A percentile compares a stretch with the other conserved stretches of the same genome.
Evolutionary conservation across 2,329 filamentous ascomycete genomes (phyloP).

Genomic region (Orbilia oligospora): DNA sequence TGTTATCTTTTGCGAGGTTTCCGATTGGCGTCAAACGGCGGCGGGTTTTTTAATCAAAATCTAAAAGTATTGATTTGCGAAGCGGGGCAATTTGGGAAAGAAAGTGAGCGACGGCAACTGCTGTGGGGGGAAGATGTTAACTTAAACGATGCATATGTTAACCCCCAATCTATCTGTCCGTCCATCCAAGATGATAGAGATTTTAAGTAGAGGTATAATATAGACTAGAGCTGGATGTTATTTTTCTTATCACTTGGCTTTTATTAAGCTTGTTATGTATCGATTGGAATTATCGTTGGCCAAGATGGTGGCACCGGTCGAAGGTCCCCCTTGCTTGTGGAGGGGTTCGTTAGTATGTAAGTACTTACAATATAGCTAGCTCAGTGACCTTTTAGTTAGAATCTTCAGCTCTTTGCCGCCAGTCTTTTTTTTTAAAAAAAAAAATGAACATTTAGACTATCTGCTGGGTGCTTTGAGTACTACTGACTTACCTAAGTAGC

Average conservation of each 20-base stretch:
- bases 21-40: constrained; percentile 10
- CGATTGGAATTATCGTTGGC: background rate
- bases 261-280: constrained; percentile 34
- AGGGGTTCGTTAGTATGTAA: background rate
- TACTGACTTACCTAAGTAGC: too few relatives aligned
- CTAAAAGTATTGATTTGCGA: background rate
- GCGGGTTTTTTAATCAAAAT: background rate
- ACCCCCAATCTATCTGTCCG: too few relatives aligned
- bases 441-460: too few relatives aligned
- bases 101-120: too few relatives aligned
- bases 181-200: too few relatives aligned
- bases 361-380: background rate
- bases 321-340: background rate
- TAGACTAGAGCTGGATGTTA: background rate
- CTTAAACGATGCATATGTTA: too few relatives aligned
- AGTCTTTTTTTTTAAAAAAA: too few relatives aligned
- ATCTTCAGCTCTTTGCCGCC: too few relatives aligned
- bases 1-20: constrained; percentile 1
- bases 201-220: too few relatives aligned
- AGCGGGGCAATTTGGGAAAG: background rate
- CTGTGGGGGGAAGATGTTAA: too few relatives aligned
- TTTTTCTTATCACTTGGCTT: constrained; percentile 33
- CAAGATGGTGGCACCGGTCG: background rate
- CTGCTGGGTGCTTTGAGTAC: too few relatives aligned
- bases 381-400: background rate